Base-by-base conservation (phyloP, 202 grass and related monocot genomes). In the Tripidium arundinaceum region DNA sequence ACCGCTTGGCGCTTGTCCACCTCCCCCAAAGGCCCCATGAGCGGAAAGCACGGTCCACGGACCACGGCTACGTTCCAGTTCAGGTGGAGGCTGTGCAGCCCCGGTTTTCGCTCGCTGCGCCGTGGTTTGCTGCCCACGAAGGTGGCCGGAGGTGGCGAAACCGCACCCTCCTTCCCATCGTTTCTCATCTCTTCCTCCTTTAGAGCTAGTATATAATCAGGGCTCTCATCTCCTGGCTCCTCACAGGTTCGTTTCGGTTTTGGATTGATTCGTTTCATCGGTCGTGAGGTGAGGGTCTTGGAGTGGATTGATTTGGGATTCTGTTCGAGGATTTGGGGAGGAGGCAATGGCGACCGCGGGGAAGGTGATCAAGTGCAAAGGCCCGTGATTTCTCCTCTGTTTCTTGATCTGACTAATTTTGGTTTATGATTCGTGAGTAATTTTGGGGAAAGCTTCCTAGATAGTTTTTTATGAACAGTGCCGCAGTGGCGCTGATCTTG, bases 301-400 rank as follows among this genome's bases (percentile, higher is more conserved):
- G 28, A 19, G 28, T 1, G 9, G 12, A 12, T 57, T 8, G 64
- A 14, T 79, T 41, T 4, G 15, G 11, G 27, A 14, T 39, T 55
- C 46, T 4, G 8, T 15, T 27, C 9, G 13, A 27, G 24, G 25
- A 5, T 38, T 1, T 7, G 11, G 36, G 65, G 11, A 40, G 0
- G 18, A 47, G 37, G 13, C 49, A 43, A 94, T 97, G 94, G 69
- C 91, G 81, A 97, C 91, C 3, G 74, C 68, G 9, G 89, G 94
- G 62, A 86, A 97, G 86, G 89, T 92, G 28, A 97, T 97, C 91
- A 94, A 94, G 84, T 97, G 94, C 87, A 92, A 59, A 94, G 94
- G 94, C 94, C 72, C 29, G 78, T 89, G 12, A 26, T 36, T 69
- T 34, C 16, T 21, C 14, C 5, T 18, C 12, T 52, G 2, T 68